A percentile compares a stretch with the other conserved stretches of the same genome.
Evolutionary conservation across 441 rosid genomes (phyloP).

Genomic region (Bruguiera hainesii): DNA sequence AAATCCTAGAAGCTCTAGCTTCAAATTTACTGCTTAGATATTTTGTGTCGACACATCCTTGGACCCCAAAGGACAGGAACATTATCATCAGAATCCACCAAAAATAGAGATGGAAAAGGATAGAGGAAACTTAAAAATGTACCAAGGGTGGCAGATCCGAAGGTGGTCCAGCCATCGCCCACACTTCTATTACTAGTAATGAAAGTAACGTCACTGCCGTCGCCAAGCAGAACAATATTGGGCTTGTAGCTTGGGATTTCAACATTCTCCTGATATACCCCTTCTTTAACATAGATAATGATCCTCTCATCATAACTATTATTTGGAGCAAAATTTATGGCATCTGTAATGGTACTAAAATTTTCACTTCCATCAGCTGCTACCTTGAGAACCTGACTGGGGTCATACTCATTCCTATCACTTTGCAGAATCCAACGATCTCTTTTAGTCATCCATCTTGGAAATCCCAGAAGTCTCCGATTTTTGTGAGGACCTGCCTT

Average conservation of each 20-base stretch:
- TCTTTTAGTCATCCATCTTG: slow-evolving; percentile 50
- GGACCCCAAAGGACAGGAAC: not conserved
- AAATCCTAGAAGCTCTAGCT: too few relatives aligned
- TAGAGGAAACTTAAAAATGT: not conserved
- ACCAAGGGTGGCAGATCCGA: slow-evolving; percentile 89
- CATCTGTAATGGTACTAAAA: slow-evolving; percentile 58
- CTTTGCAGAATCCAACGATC: slow-evolving; percentile 52
- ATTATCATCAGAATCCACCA: not conserved
- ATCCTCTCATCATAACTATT: slow-evolving; percentile 42
- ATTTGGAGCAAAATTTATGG: slow-evolving; percentile 61
- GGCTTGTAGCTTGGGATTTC: slow-evolving; percentile 59
- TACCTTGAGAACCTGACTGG: slow-evolving; percentile 48
- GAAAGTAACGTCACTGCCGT: slow-evolving; percentile 56
- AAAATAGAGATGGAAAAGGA: not conserved
- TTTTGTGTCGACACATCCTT: not conserved
- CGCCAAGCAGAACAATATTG: slow-evolving; percentile 66
- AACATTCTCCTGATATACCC: slow-evolving; percentile 63
- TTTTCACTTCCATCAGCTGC: slow-evolving; percentile 74
- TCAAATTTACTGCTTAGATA: too few relatives aligned
- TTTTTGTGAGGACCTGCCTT: slow-evolving; percentile 25
- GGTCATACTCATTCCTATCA: slow-evolving; percentile 38
- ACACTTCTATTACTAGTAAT: slow-evolving; percentile 63
- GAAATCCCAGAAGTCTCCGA: slow-evolving; percentile 51
- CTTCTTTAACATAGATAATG: slow-evolving; percentile 52
- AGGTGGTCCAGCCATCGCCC: slow-evolving; percentile 79